phyloP scores from a whole-genome alignment of 345 rosid species.

The Salix viminalis region DNA sequence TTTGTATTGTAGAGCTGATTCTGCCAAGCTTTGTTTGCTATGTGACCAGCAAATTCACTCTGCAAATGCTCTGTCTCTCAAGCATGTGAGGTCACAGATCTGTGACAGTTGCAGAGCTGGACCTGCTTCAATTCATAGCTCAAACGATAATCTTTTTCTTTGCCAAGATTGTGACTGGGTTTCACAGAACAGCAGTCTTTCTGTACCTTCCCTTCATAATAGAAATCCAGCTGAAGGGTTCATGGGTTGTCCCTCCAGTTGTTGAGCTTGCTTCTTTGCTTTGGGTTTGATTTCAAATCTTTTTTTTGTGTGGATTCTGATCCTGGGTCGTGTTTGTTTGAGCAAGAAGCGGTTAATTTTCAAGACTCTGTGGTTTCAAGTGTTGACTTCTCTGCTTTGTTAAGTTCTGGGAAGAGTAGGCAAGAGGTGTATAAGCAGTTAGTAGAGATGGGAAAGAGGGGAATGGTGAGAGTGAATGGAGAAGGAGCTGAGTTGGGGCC shows the following conservation, averaged over 20 bases:
- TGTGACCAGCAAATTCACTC: constrained; percentile 23
- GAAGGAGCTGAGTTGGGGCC: constrained; percentile 8
- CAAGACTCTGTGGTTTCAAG: constrained; percentile 8
- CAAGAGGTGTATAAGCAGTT: constrained; percentile 13
- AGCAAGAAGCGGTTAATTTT: not conserved
- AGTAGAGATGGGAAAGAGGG: constrained; percentile 14
- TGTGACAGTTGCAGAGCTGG: constrained; percentile 18
- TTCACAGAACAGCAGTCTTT: constrained; percentile 7
- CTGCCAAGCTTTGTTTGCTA: constrained; percentile 21
- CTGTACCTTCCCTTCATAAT: constrained; percentile 19
- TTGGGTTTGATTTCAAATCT: constrained; percentile 22
- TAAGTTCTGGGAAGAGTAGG: constrained; percentile 3
- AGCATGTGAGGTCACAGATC: constrained; percentile 17
- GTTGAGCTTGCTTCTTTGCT: constrained; percentile 25
- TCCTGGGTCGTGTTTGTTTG: not conserved
- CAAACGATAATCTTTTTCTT: constrained; percentile 25
- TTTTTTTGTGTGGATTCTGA: not conserved
- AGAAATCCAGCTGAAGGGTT: constrained; percentile 31
- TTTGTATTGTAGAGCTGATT: constrained; percentile 23
- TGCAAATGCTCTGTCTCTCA: constrained; percentile 21
- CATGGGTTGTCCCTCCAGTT: constrained; percentile 37
- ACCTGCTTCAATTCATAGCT: constrained; percentile 26
- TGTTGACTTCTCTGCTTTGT: constrained; percentile 7
- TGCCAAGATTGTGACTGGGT: constrained; percentile 38
- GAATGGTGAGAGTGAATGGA: not conserved